Conservation (phyloP, 331 rosid genomes). For the Spiraea crenata region DNA sequence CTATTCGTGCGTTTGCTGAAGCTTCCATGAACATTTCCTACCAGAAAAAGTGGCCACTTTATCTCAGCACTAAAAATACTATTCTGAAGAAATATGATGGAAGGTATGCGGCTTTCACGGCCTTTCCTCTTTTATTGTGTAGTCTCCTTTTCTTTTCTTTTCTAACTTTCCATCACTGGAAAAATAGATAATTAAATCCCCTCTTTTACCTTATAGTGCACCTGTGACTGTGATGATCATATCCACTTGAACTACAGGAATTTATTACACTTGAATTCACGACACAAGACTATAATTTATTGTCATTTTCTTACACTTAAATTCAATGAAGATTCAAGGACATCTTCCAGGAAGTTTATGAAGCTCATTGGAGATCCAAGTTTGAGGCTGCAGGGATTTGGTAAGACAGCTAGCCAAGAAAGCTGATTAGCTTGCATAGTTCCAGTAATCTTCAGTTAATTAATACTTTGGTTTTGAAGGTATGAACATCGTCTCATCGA, state of each 20-base stretch:
- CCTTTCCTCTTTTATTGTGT: neutral
- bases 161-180: neutral
- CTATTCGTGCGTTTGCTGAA: conserved; percentile 80
- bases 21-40: conserved; percentile 85
- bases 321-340: conserved; percentile 78
- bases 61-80: conserved; percentile 93
- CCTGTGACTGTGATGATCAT: no score
- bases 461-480: conserved; percentile 43
- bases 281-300: neutral
- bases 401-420: conserved; percentile 38
- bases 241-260: neutral
- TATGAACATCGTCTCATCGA: conserved; percentile 96
- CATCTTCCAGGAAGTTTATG: conserved; percentile 96
- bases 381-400: conserved; percentile 88
- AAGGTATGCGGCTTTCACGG: conserved; percentile 51
- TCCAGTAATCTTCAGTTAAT: neutral
- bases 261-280: no score
- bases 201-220: neutral
- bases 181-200: neutral
- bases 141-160: neutral
- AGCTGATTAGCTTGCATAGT: neutral
- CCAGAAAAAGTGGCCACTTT: conserved; percentile 89
- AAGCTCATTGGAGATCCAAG: conserved; percentile 77
- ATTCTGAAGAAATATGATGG: conserved; percentile 97
- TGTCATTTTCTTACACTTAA: neutral